Evolutionary conservation across 2,329 filamentous ascomycete genomes (phyloP).

Genomic region (Cladorrhinum sp.): DNA sequence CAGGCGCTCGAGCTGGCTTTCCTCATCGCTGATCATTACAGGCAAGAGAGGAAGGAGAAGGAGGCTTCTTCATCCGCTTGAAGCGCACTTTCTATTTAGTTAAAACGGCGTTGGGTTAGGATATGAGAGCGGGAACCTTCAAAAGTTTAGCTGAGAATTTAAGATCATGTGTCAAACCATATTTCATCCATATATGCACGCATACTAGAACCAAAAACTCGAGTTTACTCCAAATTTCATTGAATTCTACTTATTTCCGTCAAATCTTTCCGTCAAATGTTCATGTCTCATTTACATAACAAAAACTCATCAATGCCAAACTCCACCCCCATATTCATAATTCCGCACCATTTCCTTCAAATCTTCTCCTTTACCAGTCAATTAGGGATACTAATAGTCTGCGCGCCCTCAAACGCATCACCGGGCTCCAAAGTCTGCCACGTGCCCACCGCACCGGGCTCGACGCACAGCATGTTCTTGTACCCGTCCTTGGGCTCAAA

Average conservation of each 20-base stretch:
- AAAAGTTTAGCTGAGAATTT: not conserved
- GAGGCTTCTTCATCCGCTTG: not conserved
- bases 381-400: slow-evolving; percentile 48
- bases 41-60: slow-evolving; percentile 35
- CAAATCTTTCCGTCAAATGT: not conserved
- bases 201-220: too few relatives aligned
- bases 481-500: slow-evolving; percentile 87
- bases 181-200: too few relatives aligned
- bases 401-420: slow-evolving; percentile 61
- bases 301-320: not conserved
- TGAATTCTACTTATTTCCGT: not conserved
- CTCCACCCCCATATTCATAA: too few relatives aligned
- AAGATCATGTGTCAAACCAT: not conserved
- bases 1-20: slow-evolving; percentile 95
- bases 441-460: slow-evolving; percentile 77
- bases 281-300: not conserved
- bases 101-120: not conserved
- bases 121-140: too few relatives aligned
- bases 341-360: not conserved
- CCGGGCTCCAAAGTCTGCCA: slow-evolving; percentile 86
- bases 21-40: slow-evolving; percentile 79
- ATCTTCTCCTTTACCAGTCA: slow-evolving; percentile 3
- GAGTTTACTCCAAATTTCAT: too few relatives aligned
- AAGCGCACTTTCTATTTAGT: not conserved
- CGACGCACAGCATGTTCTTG: slow-evolving; percentile 91